Evolutionary conservation across 2,329 filamentous ascomycete genomes (phyloP).

Genomic region (Lachnellula suecica): DNA sequence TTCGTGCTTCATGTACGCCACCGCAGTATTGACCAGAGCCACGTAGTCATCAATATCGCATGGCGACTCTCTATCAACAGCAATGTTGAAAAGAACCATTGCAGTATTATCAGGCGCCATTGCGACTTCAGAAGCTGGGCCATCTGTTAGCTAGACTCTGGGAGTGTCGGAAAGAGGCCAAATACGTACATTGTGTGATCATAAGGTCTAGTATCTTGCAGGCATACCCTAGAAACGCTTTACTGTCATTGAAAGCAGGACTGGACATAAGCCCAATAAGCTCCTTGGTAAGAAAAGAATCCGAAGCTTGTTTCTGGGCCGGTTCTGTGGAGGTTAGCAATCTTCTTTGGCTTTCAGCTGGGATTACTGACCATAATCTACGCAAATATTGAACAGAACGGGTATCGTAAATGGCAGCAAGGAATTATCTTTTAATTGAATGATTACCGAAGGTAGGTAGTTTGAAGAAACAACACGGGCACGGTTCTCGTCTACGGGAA

Average conservation of each 20-base stretch:
- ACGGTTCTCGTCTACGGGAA: slow-evolving; percentile 54
- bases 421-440: slow-evolving; percentile 45
- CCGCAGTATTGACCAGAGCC: slow-evolving; percentile 49
- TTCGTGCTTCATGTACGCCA: slow-evolving; percentile 55
- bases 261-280: slow-evolving; percentile 50
- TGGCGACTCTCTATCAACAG: slow-evolving; percentile 38
- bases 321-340: slow-evolving; percentile 37
- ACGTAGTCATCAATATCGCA: slow-evolving; percentile 56
- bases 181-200: slow-evolving; percentile 44
- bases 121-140: slow-evolving; percentile 29
- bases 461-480: slow-evolving; percentile 51
- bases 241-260: slow-evolving; percentile 41
- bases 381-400: slow-evolving; percentile 61
- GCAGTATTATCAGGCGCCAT: slow-evolving; percentile 45
- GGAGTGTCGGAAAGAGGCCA: not conserved
- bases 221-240: slow-evolving; percentile 48
- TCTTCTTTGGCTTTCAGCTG: slow-evolving; percentile 14
- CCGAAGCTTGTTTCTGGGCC: slow-evolving; percentile 55
- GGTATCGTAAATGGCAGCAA: slow-evolving; percentile 54
- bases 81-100: slow-evolving; percentile 49
- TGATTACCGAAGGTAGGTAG: slow-evolving; percentile 47
- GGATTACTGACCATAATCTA: slow-evolving; percentile 57
- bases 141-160: slow-evolving; percentile 1
- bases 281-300: slow-evolving; percentile 48
- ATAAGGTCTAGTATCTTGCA: slow-evolving; percentile 58